Base-by-base conservation (phyloP, 2,329 filamentous ascomycete genomes). In the Colletotrichum karsti region DNA sequence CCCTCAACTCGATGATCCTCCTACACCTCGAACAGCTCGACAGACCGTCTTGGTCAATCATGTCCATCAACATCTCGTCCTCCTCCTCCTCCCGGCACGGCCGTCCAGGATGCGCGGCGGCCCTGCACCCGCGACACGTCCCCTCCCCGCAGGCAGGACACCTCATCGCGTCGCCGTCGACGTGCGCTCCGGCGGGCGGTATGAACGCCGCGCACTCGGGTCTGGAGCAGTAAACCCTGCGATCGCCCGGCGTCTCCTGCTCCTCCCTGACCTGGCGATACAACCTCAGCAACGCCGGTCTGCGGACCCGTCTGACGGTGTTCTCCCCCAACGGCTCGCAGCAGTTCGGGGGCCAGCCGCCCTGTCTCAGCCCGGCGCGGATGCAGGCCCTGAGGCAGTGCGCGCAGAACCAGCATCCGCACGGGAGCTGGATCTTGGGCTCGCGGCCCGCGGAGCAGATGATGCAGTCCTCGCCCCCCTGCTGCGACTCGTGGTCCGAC, bases 1-100 rank as follows among this genome's bases (percentile, higher is more conserved):
- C 87, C 68, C 86, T 86, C 10, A 90, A 78, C 75, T 91, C 88
- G 24, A 91, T 87, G 77, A 90, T 80, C 33, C 85, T 80, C 62
- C 80, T 82, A 74, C 88, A 90, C 51, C 78, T 83, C 68, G 85
- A 84, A 73, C 88, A 91, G 28, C 83, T 80, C 69, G 87, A 83
- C 84, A 87, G 89, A 15, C 85, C 85, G 51, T 85, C 76, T 42
- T 83, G 78, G 65, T 84, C 82, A 7, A 85, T 87, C 62, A 87
- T 77, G 46, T 83, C 79, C 10, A 88, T 79, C 3, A 71, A 30
- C 55, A 57, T 39, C 37, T 71, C 63, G 18, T 72, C 63, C 26
- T 72, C 70, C 10, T 62, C 56, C 48, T 72, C 70, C 9, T 22
- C 20, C 5, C 39, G 41, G 37, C 70, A 72, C 7, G 64, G 68